phyloP scores from a whole-genome alignment of 108 stramenopile species.

The Mayamaea pseudoterrestris region DNA sequence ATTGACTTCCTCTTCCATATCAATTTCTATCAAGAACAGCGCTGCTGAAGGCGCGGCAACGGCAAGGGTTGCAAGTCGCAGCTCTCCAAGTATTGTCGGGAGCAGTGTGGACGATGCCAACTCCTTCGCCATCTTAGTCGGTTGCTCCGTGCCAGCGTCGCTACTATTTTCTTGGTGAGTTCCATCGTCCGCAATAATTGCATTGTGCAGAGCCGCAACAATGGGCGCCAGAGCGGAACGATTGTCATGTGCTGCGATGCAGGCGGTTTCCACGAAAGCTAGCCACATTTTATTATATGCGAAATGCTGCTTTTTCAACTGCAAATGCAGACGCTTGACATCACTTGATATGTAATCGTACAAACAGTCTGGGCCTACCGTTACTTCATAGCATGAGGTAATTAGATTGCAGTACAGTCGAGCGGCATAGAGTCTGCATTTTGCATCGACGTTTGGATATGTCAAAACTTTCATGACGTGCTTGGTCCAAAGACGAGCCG shows the following conservation, averaged over 20 bases:
- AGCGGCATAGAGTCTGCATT: conserved; percentile 39
- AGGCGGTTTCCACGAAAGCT: conserved; percentile 31
- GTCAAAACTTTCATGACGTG: too few species aligned
- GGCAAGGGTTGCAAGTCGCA: conserved; percentile 33
- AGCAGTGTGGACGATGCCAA: conserved; percentile 27
- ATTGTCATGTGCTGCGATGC: conserved; percentile 12
- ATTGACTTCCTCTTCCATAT: conserved; percentile 53
- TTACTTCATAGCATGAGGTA: conserved; percentile 30
- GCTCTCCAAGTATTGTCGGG: conserved; percentile 42
- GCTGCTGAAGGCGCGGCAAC: conserved; percentile 5
- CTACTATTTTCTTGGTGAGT: not conserved
- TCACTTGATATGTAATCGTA: conserved; percentile 25
- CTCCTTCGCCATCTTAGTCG: conserved; percentile 2
- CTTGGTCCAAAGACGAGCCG: too few species aligned
- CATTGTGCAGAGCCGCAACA: conserved; percentile 59
- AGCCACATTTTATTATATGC: conserved; percentile 10
- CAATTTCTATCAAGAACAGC: conserved; percentile 15
- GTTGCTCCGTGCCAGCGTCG: conserved; percentile 1
- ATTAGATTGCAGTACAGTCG: conserved; percentile 57
- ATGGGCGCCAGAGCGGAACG: conserved; percentile 55
- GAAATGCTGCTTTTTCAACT: conserved; percentile 3
- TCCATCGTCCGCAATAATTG: conserved; percentile 10
- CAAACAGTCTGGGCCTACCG: conserved; percentile 23
- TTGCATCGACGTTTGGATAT: conserved; percentile 25
- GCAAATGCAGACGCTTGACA: conserved; percentile 16